A percentile compares a stretch with the other conserved stretches of the same genome.
These are phyloP conservation scores for Arxiozyma slooffiae DNA, from an alignment of 1,139 yeast genomes.

Conservation along the genomic window DNA sequence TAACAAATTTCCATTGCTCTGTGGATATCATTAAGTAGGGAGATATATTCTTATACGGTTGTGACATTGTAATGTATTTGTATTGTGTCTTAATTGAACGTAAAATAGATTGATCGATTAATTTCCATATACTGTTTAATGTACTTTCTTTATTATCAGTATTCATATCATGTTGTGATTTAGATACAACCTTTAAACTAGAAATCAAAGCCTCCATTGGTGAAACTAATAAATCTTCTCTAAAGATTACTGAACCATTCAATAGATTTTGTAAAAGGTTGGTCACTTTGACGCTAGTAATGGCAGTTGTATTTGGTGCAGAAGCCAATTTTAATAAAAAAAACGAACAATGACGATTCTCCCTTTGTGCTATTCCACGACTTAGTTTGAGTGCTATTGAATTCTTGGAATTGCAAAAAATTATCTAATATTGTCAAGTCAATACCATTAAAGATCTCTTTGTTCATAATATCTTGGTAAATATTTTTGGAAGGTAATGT, in stretches of 20 bases:
- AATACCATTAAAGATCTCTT: conserved; percentile 34
- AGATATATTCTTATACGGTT: conserved; percentile 40
- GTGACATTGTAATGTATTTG: conserved; percentile 65
- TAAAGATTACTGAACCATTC: conserved; percentile 42
- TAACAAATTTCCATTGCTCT: conserved; percentile 66
- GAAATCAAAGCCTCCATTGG: conserved; percentile 39
- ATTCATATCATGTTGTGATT: not conserved
- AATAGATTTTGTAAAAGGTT: conserved; percentile 35
- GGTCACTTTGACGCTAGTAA: conserved; percentile 31
- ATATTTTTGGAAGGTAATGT: conserved; percentile 30
- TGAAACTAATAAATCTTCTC: conserved; percentile 34
- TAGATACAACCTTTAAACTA: conserved; percentile 29
- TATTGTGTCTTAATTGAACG: conserved; percentile 68
- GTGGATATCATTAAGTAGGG: conserved; percentile 56
- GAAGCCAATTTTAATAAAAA: conserved; percentile 44
- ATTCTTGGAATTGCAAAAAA: conserved; percentile 33
- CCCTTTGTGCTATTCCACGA: conserved; percentile 52
- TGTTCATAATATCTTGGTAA: conserved; percentile 29
- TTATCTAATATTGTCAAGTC: conserved; percentile 48
- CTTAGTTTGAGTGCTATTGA: conserved; percentile 37
- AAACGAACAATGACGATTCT: conserved; percentile 48
- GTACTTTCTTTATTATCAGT: conserved; percentile 1
- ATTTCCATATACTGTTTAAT: conserved; percentile 39
- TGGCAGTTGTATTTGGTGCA: conserved; percentile 28
- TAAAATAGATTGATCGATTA: conserved; percentile 65